Conservation (phyloP, 176 grass and related monocot genomes). For the Juncus effusus region DNA sequence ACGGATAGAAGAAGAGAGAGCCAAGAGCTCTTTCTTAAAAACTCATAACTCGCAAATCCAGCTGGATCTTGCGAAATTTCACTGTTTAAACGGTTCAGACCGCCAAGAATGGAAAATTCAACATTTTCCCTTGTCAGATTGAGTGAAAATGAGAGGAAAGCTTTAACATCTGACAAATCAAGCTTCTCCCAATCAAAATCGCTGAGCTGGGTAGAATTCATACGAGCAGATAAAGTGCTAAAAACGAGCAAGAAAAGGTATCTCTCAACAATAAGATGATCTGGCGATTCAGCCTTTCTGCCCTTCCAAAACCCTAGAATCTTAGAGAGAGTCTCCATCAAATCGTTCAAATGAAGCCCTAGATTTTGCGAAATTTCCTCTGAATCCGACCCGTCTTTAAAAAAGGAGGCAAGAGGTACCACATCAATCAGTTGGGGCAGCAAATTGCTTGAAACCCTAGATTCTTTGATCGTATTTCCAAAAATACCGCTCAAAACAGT, state of each 20-base stretch:
- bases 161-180: constrained; percentile 48
- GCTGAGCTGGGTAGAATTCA: constrained; percentile 27
- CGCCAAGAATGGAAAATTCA: constrained; percentile 47
- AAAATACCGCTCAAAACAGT: constrained; percentile 47
- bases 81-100: constrained; percentile 49
- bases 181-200: constrained; percentile 47
- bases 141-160: constrained; percentile 54
- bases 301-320: constrained; percentile 74
- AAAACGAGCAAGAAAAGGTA: constrained; percentile 80
- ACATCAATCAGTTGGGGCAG: constrained; percentile 79
- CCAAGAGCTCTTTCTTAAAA: constrained; percentile 61
- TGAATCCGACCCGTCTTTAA: constrained; percentile 34
- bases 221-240: constrained; percentile 48
- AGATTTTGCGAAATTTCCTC: constrained; percentile 29
- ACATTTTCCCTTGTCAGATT: constrained; percentile 34
- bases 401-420: constrained; percentile 39
- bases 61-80: constrained; percentile 41
- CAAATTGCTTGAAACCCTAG: constrained; percentile 41
- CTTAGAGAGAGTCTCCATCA: constrained; percentile 45
- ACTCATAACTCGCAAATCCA: constrained; percentile 52
- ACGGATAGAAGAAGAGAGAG: constrained; percentile 72
- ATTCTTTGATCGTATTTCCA: constrained; percentile 49
- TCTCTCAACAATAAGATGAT: constrained; percentile 83
- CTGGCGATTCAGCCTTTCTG: constrained; percentile 46
- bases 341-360: constrained; percentile 46